Percentiles rank a stretch among this genome's conserved stretches.
phyloP scores from a whole-genome alignment of 1,284 basidiomycete genomes.

The Austroboletus rostrupii region DNA sequence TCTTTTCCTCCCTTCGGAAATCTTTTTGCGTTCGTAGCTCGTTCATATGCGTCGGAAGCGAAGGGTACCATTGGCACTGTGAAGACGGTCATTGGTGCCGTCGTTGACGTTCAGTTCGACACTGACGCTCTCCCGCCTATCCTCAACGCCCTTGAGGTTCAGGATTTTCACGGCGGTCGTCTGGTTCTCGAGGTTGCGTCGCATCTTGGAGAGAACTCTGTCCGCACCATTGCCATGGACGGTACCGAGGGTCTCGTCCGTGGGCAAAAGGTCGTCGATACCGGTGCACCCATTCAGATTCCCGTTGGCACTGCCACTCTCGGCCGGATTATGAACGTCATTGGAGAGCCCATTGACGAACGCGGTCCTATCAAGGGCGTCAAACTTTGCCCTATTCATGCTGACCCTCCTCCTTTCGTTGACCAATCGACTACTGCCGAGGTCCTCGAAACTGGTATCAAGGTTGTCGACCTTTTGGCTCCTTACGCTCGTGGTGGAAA shows the following conservation, averaged over 20 bases:
- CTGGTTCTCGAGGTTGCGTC: slow-evolving; percentile 96
- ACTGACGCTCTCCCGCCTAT: slow-evolving; percentile 90
- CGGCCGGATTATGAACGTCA: slow-evolving; percentile 99
- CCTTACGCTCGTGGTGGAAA: slow-evolving; percentile 99
- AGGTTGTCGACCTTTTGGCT: slow-evolving; percentile 98
- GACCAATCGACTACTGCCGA: slow-evolving; percentile 98
- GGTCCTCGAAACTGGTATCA: slow-evolving; percentile 99
- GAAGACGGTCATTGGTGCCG: slow-evolving; percentile 97
- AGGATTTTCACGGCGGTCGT: slow-evolving; percentile 87
- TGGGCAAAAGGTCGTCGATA: slow-evolving; percentile 95
- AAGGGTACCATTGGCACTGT: slow-evolving; percentile 70
- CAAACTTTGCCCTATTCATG: slow-evolving; percentile 89
- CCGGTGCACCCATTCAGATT: slow-evolving; percentile 93
- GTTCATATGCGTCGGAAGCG: slow-evolving; percentile 89
- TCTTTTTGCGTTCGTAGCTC: slow-evolving; percentile 47
- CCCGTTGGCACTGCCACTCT: slow-evolving; percentile 93
- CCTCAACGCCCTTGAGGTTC: slow-evolving; percentile 96
- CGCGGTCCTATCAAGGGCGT: slow-evolving; percentile 97
- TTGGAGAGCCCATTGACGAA: slow-evolving; percentile 99
- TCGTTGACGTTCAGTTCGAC: slow-evolving; percentile 97
- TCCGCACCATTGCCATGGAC: slow-evolving; percentile 97
- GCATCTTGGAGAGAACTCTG: slow-evolving; percentile 97
- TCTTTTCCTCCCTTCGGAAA: slow-evolving; percentile 14
- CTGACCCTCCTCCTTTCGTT: slow-evolving; percentile 93
- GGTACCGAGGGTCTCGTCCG: slow-evolving; percentile 99